Evolutionary conservation across 2,329 filamentous ascomycete species (phyloP).

Genomic region (Aspergillus puulaauensis): DNA sequence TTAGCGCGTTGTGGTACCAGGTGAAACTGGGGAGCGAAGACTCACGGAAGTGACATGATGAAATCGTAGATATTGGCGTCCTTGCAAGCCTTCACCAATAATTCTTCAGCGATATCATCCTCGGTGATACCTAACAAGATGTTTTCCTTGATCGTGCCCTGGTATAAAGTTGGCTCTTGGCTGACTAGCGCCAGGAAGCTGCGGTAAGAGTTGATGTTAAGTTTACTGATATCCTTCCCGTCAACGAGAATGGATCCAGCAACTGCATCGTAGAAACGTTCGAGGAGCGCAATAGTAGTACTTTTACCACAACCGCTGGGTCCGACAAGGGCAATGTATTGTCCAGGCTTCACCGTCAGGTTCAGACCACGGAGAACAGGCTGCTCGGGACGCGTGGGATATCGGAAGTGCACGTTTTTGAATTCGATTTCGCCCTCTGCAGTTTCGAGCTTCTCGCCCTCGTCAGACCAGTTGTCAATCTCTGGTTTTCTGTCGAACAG

Average conservation of each 20-base stretch:
- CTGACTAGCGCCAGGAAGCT: constrained; percentile 81
- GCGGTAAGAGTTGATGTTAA: constrained; percentile 86
- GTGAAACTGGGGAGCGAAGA: constrained; percentile 17
- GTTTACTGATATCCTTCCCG: constrained; percentile 72
- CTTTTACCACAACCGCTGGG: constrained; percentile 92
- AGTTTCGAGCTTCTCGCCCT: constrained; percentile 61
- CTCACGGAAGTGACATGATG: constrained; percentile 73
- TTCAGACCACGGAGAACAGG: constrained; percentile 87
- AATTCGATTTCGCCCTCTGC: constrained; percentile 84
- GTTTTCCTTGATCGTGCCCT: constrained; percentile 88
- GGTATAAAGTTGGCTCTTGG: constrained; percentile 92
- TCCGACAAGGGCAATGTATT: constrained; percentile 75
- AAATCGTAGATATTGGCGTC: constrained; percentile 94
- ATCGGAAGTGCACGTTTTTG: constrained; percentile 88
- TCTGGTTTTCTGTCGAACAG: constrained; percentile 79
- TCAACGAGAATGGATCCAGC: constrained; percentile 79
- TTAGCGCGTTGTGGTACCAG: constrained; percentile 7
- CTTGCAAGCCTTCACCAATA: constrained; percentile 74
- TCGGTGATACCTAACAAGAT: constrained; percentile 74
- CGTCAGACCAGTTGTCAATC: constrained; percentile 78
- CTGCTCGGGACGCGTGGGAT: constrained; percentile 86
- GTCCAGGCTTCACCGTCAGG: constrained; percentile 46
- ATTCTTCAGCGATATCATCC: constrained; percentile 68
- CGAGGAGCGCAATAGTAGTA: constrained; percentile 86
- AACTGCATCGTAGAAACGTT: constrained; percentile 91